These are phyloP conservation scores for Salvia rosmarinus DNA, from an alignment of 257 asterid species.

Conservation along the genomic window DNA sequence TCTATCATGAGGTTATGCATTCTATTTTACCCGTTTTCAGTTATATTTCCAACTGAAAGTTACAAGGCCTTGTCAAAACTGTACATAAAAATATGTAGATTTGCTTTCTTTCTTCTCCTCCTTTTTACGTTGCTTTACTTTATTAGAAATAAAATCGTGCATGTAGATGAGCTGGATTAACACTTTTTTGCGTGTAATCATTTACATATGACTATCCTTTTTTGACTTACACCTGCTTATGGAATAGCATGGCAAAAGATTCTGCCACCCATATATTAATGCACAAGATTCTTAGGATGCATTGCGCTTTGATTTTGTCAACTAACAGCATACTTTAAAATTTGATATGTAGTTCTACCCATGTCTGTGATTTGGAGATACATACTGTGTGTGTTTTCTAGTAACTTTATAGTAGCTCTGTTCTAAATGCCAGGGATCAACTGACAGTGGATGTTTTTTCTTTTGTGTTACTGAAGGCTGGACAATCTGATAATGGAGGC, in stretches of 20 bases:
- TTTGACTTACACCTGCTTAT: conserved; percentile 1
- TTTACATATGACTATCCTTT: conserved; percentile 19
- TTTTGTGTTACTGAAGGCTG: conserved; percentile 60
- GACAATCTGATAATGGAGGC: conserved; percentile 94
- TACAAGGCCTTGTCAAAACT: conserved; percentile 9
- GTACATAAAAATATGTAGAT: not conserved
- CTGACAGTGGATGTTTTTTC: conserved; percentile 28
- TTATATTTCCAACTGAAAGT: conserved; percentile 14
- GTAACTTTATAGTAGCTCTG: conserved; percentile 29
- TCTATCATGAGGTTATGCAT: conserved; percentile 74
- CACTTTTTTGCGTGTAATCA: conserved; percentile 12
- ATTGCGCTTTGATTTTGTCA: not conserved
- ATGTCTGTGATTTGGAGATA: conserved; percentile 11
- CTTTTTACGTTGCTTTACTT: not conserved
- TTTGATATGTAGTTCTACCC: conserved; percentile 9
- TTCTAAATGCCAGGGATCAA: conserved; percentile 29
- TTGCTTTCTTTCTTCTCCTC: not conserved
- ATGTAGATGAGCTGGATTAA: conserved; percentile 8
- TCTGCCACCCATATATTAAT: not conserved
- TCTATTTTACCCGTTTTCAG: conserved; percentile 25
- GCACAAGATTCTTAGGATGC: conserved; percentile 12
- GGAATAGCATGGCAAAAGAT: conserved; percentile 2
- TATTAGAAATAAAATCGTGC: conserved; percentile 12
- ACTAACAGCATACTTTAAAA: not conserved
- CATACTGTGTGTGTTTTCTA: not conserved